Evolutionary conservation across 1,284 basidiomycete genomes (phyloP), one percentile per base, ranked within the genome.

Genomic region (Ustilago curta): DNA sequence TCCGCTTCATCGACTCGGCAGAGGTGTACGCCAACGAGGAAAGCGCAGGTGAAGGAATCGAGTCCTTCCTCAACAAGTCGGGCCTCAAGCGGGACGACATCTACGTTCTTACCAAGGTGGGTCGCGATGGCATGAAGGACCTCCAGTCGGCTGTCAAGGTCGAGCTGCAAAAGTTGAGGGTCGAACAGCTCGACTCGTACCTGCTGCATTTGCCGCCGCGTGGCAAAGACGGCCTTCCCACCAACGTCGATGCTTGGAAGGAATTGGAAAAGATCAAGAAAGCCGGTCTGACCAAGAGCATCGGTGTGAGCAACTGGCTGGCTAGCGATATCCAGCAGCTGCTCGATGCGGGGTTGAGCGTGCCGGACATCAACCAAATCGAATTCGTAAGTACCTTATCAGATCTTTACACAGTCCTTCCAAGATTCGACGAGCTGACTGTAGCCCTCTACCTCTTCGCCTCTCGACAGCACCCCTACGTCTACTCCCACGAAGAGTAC

Each of bases 291-390:
- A 64, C 64, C 40, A 69, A 70, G 70, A 72, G 68, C 42, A 78
- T 78, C 54, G 76, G 76, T 19, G 76, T 78, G 7, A 67, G 63
- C 58, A 78, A 78, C 43, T 78, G 77, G 77, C 31, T 78, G 18
- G 76, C 70, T 4, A 63, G 60, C 42, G 77, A 79, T 50, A 69
- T 79, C 16, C 67, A 79, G 57, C 63, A 79, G 53, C 40, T 79
- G 21, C 42, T 79, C n/a, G 72, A 74, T 49, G 69, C 70, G 1
- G 68, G 75, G 14, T 49, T 62, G 45, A 78, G 71, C 54, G 53
- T 49, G 1, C 75, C 73, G n/a, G 76, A 79, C 31, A 78, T 79
- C 51, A 79, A 79, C 59, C 76, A 79, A 64, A 78, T 79, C 47
- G 77, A 79, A 45, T 76, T 74, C 42, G 70, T 70, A 56, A 70